Evolutionary conservation across 176 grass and related monocot genomes (phyloP).

Genomic region (Aegilops longissima): DNA sequence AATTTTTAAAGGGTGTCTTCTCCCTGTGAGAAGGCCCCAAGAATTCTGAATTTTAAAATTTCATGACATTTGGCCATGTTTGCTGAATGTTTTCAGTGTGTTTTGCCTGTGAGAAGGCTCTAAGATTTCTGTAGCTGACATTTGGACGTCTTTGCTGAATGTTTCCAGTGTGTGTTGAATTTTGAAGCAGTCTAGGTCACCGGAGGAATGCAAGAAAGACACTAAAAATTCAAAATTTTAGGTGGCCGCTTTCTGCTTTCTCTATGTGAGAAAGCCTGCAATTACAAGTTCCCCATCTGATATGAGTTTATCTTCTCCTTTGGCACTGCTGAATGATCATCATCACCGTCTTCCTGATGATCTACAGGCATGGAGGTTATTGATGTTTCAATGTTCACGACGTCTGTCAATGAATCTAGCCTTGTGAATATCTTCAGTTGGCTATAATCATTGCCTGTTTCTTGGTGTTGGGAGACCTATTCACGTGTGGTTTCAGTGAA

Average conservation of each 20-base stretch:
- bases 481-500: constrained; percentile 14
- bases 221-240: constrained; percentile 3
- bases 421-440: not conserved
- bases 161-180: no score
- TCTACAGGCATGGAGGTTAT: not conserved
- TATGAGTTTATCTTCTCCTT: constrained; percentile 48
- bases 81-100: no score
- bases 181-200: no score
- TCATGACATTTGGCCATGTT: no score
- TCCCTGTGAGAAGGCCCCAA: not conserved
- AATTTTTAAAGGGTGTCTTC: constrained; percentile 36
- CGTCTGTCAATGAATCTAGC: constrained; percentile 2
- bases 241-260: no score
- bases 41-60: not conserved
- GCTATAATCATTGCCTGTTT: not conserved
- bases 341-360: constrained; percentile 6
- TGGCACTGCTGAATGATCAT: constrained; percentile 32
- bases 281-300: constrained; percentile 53
- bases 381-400: not conserved
- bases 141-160: no score
- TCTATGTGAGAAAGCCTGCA: no score
- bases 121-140: not conserved
- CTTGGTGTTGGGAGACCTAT: not conserved
- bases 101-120: not conserved
- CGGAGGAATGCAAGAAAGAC: not conserved